These are phyloP conservation scores for Solanum ossicruentum DNA, from an alignment of 257 asterid genomes.

Conservation along the genomic window DNA sequence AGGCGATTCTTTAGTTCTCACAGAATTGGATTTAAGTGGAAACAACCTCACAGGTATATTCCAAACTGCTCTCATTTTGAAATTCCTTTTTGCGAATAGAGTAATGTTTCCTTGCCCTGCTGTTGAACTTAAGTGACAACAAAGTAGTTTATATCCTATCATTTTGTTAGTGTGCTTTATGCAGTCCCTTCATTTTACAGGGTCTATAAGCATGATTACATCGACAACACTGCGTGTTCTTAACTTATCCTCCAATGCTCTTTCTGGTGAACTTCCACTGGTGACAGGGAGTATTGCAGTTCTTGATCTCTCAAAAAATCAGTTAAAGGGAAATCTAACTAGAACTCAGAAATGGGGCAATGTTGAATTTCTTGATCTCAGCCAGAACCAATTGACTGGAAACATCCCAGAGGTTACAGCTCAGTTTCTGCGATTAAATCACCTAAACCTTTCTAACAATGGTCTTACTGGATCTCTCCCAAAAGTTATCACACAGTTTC, in stretches of 20 bases:
- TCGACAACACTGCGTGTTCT: constrained; percentile 59
- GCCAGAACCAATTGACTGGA: constrained; percentile 67
- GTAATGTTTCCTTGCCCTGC: neutral
- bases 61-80: neutral
- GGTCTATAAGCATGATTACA: constrained; percentile 67
- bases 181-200: constrained; percentile 19
- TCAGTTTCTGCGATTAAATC: constrained; percentile 71
- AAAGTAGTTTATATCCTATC: neutral
- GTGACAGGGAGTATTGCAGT: constrained; percentile 67
- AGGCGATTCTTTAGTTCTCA: constrained; percentile 68
- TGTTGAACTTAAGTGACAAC: neutral
- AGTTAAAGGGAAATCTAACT: constrained; percentile 58
- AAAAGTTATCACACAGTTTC: constrained; percentile 41
- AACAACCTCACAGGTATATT: constrained; percentile 80
- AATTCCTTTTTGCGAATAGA: neutral
- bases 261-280: constrained; percentile 84
- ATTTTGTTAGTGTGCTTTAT: neutral
- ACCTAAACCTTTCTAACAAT: constrained; percentile 67
- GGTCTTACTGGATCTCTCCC: constrained; percentile 63
- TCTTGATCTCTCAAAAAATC: constrained; percentile 65
- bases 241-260: constrained; percentile 70
- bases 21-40: constrained; percentile 82
- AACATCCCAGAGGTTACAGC: constrained; percentile 68
- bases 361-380: constrained; percentile 73
- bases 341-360: constrained; percentile 74